Evolutionary conservation across 495 filamentous ascomycete genomes (phyloP), one percentile per base, ranked within the genome.

Genomic region (Lineolata rhizophorae): DNA sequence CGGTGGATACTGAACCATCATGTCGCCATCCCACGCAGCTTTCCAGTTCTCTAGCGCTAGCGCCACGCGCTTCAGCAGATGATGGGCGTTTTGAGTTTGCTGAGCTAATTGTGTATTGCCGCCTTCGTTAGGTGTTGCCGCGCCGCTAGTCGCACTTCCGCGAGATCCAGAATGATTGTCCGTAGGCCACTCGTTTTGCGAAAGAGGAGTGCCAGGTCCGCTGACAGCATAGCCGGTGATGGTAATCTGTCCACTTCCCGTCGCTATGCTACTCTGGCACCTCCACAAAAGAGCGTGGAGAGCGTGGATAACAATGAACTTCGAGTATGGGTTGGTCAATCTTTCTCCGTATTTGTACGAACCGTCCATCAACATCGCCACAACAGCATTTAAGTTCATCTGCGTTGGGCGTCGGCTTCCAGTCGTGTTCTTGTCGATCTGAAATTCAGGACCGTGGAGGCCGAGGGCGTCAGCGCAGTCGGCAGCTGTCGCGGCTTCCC

Each of bases 301-400:
- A 4, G 66, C 66, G 34, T 78, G 70, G 6, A 78, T 59, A n/a
- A 76, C 41, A 20, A 78, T 64, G 36, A 76, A 76, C 36, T 78
- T 78, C 5, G 65, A 66, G 38, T 66, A 71, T 0, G 67, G 49
- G 32, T 76, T 78, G 2, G 72, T 76, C 6, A 57, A 55, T 8
- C 61, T 56, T 1, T 58, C 58, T 14, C 59, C 56, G 38, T 73
- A 63, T 30, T 56, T 55, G 27, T 56, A 56, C 6, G 47, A 48
- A n/a, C 48, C 46, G 22, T 67, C 53, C 31, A 71, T 51, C 20
- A 77, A 48, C 0, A 61, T 58, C n/a, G 56, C 54, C 19, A 75
- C 47, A 1, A 60, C 59, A 21, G 57, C 38, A 27, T 57, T 49
- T 53, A 75, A 55, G 34, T 65, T 60, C 1, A 66, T 64, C 34